phyloP scores from a whole-genome alignment of 2,329 filamentous ascomycete species.

The Arthrobotrys megalospora region DNA sequence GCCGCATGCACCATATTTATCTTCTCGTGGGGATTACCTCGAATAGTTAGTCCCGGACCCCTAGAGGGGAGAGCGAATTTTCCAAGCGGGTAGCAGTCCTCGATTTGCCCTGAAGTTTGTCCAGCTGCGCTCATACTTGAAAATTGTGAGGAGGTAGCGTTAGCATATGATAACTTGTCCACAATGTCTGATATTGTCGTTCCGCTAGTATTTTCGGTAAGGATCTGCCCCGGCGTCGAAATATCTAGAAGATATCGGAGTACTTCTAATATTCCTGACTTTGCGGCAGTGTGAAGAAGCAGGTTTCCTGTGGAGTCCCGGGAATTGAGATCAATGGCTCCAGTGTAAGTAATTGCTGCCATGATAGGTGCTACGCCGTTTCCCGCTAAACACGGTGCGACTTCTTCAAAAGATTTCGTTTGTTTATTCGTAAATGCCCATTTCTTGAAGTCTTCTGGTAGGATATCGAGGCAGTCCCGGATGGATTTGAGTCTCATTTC shows the following conservation, averaged over 20 bases:
- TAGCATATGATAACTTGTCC: neutral
- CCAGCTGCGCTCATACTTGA: neutral
- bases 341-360: slow-evolving; percentile 72
- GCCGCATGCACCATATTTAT: slow-evolving; percentile 5
- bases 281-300: neutral
- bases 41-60: too few species aligned
- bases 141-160: neutral
- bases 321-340: slow-evolving; percentile 70
- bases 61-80: too few species aligned
- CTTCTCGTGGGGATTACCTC: too few species aligned
- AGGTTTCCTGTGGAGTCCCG: slow-evolving; percentile 3
- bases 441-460: slow-evolving; percentile 16
- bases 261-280: slow-evolving; percentile 65
- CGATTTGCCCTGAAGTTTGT: too few species aligned
- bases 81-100: too few species aligned
- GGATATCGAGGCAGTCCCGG: slow-evolving; percentile 10
- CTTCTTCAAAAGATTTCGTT: neutral
- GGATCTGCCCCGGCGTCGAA: slow-evolving; percentile 63
- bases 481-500: neutral
- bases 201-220: slow-evolving; percentile 62
- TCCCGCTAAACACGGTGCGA: too few species aligned
- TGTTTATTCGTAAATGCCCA: slow-evolving; percentile 8
- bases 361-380: neutral
- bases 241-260: slow-evolving; percentile 59
- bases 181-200: slow-evolving; percentile 61